Evolutionary conservation across 768 basidiomycete species (phyloP).

Genomic region (Tulasnella sp.): DNA sequence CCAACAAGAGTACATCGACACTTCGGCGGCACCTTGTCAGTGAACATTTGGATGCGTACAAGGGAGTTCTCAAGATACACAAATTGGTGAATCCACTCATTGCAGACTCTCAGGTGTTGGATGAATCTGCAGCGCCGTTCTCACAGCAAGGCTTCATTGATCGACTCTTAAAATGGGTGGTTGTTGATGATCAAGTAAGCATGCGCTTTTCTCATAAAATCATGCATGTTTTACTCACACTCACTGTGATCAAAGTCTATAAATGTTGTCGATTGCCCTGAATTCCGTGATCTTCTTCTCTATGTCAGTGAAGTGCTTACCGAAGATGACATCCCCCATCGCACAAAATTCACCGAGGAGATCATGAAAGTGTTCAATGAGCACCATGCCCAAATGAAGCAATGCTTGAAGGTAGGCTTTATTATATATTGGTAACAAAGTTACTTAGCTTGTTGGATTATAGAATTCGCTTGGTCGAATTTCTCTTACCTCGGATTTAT

Average conservation of each 20-base stretch:
- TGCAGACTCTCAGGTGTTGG: not conserved
- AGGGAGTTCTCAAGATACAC: not conserved
- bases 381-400: not conserved
- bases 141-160: not conserved
- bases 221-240: not conserved
- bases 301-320: slow-evolving; percentile 23
- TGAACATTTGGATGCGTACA: not conserved
- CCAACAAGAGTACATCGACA: not conserved
- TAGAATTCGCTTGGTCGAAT: not conserved
- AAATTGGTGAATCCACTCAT: not conserved
- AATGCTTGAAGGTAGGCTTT: not conserved
- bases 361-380: slow-evolving; percentile 19
- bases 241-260: slow-evolving; percentile 24
- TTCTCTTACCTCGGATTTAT: slow-evolving; percentile 7
- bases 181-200: not conserved
- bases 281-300: slow-evolving; percentile 26
- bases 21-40: not conserved
- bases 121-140: not conserved
- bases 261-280: slow-evolving; percentile 28
- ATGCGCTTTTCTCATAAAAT: not conserved
- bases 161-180: not conserved
- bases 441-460: not conserved
- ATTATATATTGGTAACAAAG: not conserved
- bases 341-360: slow-evolving; percentile 24
- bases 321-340: slow-evolving; percentile 28